These are phyloP conservation scores for Trichoderma arundinaceum DNA, from an alignment of 2,329 filamentous ascomycete genomes.

Conservation along the genomic window DNA sequence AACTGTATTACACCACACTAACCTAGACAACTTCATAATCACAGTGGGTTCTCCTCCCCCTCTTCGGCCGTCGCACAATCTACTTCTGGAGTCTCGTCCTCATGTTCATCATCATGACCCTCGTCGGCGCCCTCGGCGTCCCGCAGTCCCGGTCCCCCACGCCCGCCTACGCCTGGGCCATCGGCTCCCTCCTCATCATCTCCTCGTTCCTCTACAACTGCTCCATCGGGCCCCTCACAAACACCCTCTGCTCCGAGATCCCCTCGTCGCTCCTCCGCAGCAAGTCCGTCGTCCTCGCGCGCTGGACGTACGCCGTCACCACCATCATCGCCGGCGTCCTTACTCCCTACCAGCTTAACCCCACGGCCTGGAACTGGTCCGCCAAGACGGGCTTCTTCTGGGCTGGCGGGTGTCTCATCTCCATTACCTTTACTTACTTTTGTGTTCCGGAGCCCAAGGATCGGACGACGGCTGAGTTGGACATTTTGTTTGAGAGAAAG, in stretches of 20 bases:
- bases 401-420: constrained; percentile 55
- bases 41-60: constrained; percentile 49
- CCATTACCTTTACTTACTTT: constrained; percentile 56
- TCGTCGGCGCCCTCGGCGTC: constrained; percentile 48
- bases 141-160: not conserved
- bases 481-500: constrained; percentile 44
- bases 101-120: constrained; percentile 47
- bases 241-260: constrained; percentile 58
- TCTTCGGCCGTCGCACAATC: constrained; percentile 52
- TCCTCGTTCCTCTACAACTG: constrained; percentile 61
- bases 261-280: constrained; percentile 59
- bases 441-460: constrained; percentile 61
- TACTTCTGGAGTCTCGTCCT: constrained; percentile 52
- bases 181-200: constrained; percentile 55
- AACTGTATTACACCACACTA: not conserved
- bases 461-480: constrained; percentile 51
- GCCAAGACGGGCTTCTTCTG: constrained; percentile 55
- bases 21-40: not conserved
- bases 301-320: constrained; percentile 50
- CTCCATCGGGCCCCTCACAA: constrained; percentile 60
- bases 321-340: constrained; percentile 58
- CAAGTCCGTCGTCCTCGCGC: constrained; percentile 60
- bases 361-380: constrained; percentile 54
- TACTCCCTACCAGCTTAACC: constrained; percentile 55
- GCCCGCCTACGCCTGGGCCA: constrained; percentile 47